phyloP scores from a whole-genome alignment of 2,329 filamentous ascomycete genomes.

The Clarireedia homoeocarpa region DNA sequence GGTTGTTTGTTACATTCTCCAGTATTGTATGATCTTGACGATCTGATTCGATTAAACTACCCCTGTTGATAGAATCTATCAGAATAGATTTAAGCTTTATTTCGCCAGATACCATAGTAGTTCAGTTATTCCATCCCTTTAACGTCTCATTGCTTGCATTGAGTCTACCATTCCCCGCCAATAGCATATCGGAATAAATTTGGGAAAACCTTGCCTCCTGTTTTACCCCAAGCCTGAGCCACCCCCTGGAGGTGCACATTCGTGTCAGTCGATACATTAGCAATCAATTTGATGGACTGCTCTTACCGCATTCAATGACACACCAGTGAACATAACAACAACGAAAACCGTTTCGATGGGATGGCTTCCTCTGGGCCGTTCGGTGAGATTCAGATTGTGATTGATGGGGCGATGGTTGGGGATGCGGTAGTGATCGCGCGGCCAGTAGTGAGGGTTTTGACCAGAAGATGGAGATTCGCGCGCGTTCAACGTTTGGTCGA shows the following conservation, averaged over 20 bases:
- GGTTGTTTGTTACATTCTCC: no score
- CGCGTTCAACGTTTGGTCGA: background rate
- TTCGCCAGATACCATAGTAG: no score
- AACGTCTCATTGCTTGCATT: no score
- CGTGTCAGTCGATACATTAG: background rate
- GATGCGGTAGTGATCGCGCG: slow-evolving; percentile 38
- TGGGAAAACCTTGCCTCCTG: slow-evolving; percentile 40
- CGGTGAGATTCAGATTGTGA: slow-evolving; percentile 33
- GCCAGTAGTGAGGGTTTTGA: slow-evolving; percentile 37
- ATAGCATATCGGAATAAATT: slow-evolving; percentile 43
- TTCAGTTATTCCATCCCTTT: no score
- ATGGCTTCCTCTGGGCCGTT: slow-evolving; percentile 38
- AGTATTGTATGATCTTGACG: no score
- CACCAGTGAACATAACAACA: slow-evolving; percentile 41
- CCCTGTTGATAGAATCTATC: no score
- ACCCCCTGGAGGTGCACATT: slow-evolving; percentile 25
- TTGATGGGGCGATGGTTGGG: slow-evolving; percentile 41
- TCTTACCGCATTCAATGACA: slow-evolving; percentile 37
- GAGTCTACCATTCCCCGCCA: slow-evolving; percentile 26
- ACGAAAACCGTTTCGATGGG: slow-evolving; percentile 39
- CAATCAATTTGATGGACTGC: background rate
- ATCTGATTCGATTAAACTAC: no score
- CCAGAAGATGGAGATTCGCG: background rate
- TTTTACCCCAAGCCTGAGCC: slow-evolving; percentile 41
- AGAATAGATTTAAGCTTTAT: no score